phyloP scores from a whole-genome alignment of 1,284 basidiomycete genomes.

The Apiotrichum mycotoxinovorans region DNA sequence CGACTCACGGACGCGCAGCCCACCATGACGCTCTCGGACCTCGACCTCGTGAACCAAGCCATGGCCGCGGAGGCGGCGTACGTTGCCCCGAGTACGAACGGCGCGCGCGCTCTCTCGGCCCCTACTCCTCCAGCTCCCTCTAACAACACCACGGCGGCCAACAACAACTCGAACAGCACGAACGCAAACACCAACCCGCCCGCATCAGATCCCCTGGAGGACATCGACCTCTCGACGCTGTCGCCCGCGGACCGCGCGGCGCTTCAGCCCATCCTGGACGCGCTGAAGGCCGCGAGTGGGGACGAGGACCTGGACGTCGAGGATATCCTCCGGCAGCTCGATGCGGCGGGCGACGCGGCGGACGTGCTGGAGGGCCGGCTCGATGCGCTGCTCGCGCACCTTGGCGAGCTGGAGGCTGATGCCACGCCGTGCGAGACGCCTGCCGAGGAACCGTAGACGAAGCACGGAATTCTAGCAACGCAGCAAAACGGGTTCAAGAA shows the following conservation, averaged over 20 bases:
- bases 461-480: not conserved
- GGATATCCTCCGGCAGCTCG: conserved; percentile 43
- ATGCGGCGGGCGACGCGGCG: conserved; percentile 46
- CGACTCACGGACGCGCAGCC: not conserved
- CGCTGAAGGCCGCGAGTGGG: conserved; percentile 17
- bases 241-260: conserved; percentile 22
- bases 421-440: conserved; percentile 29
- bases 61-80: conserved; percentile 30
- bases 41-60: conserved; percentile 45
- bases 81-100: no score
- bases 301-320: conserved; percentile 28
- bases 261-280: conserved; percentile 29
- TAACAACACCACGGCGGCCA: conserved; percentile 1
- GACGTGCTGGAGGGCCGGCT: conserved; percentile 47
- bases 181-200: not conserved
- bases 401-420: conserved; percentile 37
- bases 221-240: conserved; percentile 27
- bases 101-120: no score
- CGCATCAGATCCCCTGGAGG: conserved; percentile 13
- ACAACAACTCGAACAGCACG: not conserved
- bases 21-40: conserved; percentile 40
- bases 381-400: conserved; percentile 38
- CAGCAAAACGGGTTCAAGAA: not conserved
- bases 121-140: conserved; percentile 2
- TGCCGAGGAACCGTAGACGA: conserved; percentile 47